A percentile compares a stretch with the other conserved stretches of the same genome.
These are phyloP conservation scores for Rhazya stricta DNA, from an alignment of 257 asterid genomes.

Conservation along the genomic window DNA sequence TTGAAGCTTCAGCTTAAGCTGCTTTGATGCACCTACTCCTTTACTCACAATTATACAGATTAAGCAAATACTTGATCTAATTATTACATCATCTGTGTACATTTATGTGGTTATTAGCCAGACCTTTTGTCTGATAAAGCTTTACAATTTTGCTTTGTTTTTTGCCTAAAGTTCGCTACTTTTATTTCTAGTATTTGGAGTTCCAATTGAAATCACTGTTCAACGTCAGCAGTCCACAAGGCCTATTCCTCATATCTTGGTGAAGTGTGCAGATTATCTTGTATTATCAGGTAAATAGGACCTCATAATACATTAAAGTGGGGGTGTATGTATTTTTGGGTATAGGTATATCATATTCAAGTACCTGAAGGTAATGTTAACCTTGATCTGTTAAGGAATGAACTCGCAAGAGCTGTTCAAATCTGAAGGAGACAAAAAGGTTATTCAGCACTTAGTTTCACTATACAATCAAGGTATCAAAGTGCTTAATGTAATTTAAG, in stretches of 20 bases:
- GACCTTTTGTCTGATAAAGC: neutral
- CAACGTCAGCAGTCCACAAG: slow-evolving; percentile 66
- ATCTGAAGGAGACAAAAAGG: slow-evolving; percentile 75
- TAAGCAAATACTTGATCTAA: neutral
- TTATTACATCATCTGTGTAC: neutral
- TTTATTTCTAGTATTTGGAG: slow-evolving; percentile 61
- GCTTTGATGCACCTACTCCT: neutral
- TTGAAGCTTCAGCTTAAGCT: neutral
- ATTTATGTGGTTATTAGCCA: neutral
- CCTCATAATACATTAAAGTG: neutral
- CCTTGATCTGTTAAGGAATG: slow-evolving; percentile 46
- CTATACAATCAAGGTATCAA: slow-evolving; percentile 70
- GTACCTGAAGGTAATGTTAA: neutral
- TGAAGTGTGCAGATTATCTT: slow-evolving; percentile 79
- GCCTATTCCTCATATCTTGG: slow-evolving; percentile 65
- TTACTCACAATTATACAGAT: slow-evolving; percentile 1
- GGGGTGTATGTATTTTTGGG: neutral
- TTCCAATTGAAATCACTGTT: slow-evolving; percentile 69
- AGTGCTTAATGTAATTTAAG: slow-evolving; percentile 6
- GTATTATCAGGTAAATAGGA: slow-evolving; percentile 64
- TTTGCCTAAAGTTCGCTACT: slow-evolving; percentile 7
- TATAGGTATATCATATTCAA: neutral
- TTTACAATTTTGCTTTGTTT: neutral
- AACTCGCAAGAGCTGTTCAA: slow-evolving; percentile 68
- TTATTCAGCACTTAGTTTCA: slow-evolving; percentile 62